Evolutionary conservation across 1,284 basidiomycete species (phyloP), one percentile per base, ranked within the genome.

Genomic region (Apiotrichum brassicae): DNA sequence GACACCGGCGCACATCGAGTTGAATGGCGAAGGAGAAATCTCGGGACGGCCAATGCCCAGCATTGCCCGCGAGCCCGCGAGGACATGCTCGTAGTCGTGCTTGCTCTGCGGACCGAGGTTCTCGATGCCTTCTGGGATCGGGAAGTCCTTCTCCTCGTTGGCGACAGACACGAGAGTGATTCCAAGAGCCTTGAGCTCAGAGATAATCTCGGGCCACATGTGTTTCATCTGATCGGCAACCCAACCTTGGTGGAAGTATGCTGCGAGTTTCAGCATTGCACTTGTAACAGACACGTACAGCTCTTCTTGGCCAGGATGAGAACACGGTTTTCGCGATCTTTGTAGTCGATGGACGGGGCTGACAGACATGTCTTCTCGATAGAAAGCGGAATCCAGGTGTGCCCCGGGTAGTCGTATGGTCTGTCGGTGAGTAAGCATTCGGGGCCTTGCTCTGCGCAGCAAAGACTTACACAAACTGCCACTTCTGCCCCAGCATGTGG

Each of bases 241-340:
- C 20, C 18, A 18, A 25, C 22, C 7, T 6, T 26, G 23, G 16
- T 39, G 16, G 38, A 39, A 39, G 24, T 39, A 39, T 12, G 16
- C 38, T 39, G 38, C n/a, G n/a, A n/a, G n/a, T n/a, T n/a, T n/a
- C n/a, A n/a, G n/a, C n/a, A n/a, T n/a, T n/a, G n/a, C n/a, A n/a
- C n/a, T n/a, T n/a, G n/a, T n/a, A n/a, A n/a, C n/a, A n/a, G n/a
- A n/a, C n/a, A n/a, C n/a, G n/a, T n/a, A n/a, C n/a, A n/a, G n/a
- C n/a, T n/a, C n/a, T n/a, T 18, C 47, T 73, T 72, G 43, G 66
- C 68, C 22, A 71, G 54, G 20, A 73, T 54, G 24, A 72, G 55
- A 6, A 67, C 63, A 14, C 57, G 45, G 36, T 68, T 53, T 16
- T 58, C 46, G 24, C 67, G 54, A 26, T 64, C 53, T 3, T 48